Percentiles rank a stretch among this genome's conserved stretches.
phyloP scores from a whole-genome alignment of 768 basidiomycete genomes.

The Xerocomus potaroensis region DNA sequence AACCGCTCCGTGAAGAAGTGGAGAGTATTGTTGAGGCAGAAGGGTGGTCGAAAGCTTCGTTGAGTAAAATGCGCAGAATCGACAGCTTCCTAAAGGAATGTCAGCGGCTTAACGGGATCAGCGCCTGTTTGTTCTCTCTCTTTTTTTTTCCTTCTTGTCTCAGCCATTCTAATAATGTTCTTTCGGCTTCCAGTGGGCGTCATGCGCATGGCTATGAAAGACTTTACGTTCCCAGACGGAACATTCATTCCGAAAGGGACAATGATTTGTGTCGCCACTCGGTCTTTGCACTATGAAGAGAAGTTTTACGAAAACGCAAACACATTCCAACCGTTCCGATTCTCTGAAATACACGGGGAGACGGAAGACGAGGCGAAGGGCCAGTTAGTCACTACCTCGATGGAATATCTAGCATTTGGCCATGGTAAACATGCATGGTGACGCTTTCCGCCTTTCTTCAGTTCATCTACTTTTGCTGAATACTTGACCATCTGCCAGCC shows the following conservation, averaged over 20 bases:
- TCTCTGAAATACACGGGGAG: constrained; percentile 30
- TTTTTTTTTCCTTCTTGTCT: background rate
- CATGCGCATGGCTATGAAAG: constrained; percentile 9
- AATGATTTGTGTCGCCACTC: constrained; percentile 20
- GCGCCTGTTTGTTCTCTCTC: constrained; percentile 14
- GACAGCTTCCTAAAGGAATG: constrained; percentile 18
- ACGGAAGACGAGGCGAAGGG: constrained; percentile 29
- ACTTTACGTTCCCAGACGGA: constrained; percentile 33
- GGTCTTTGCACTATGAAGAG: constrained; percentile 21
- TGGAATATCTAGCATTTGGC: constrained; percentile 37
- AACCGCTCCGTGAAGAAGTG: constrained; percentile 15
- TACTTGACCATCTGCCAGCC: background rate
- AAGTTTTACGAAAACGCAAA: constrained; percentile 31
- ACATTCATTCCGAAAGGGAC: constrained; percentile 34
- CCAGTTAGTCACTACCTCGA: constrained; percentile 30
- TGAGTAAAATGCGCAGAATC: constrained; percentile 16
- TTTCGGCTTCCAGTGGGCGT: constrained; percentile 3
- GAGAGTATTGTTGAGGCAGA: constrained; percentile 8
- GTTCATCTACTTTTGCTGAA: background rate
- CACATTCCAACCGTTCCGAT: constrained; percentile 32
- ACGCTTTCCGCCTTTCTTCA: background rate
- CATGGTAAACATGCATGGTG: constrained; percentile 18
- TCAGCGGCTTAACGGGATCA: constrained; percentile 30
- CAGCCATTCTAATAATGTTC: background rate
- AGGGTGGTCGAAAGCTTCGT: constrained; percentile 17